These are phyloP conservation scores for Cercospora brassicicola DNA, from an alignment of 2,329 filamentous ascomycete genomes.

Conservation along the genomic window DNA sequence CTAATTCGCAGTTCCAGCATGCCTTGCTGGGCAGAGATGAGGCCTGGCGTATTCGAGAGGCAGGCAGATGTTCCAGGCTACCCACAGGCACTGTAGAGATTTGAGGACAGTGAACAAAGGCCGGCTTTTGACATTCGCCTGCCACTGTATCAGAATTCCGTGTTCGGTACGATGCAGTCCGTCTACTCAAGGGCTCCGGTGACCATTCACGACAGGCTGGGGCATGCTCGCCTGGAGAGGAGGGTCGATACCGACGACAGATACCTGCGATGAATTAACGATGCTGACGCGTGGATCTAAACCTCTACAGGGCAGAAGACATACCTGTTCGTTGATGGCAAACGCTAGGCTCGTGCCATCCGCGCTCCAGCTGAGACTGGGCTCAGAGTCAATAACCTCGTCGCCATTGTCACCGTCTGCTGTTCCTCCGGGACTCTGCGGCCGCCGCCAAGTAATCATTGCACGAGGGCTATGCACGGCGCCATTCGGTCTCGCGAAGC, in stretches of 20 bases:
- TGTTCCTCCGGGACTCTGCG: conserved; percentile 4
- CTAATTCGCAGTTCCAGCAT: conserved; percentile 15
- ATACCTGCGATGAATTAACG: conserved; percentile 1
- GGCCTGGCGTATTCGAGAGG: conserved; percentile 31
- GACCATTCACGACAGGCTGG: not conserved
- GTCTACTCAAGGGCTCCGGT: conserved; percentile 3
- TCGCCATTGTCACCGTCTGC: conserved; percentile 11
- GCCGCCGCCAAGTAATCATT: conserved; percentile 35
- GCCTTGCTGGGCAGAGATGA: conserved; percentile 34
- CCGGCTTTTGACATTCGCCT: not conserved
- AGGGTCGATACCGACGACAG: not conserved
- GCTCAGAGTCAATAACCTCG: conserved; percentile 24
- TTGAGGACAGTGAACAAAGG: not conserved
- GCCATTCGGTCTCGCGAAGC: conserved; percentile 25
- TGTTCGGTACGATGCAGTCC: not conserved
- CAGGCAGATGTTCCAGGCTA: conserved; percentile 3
- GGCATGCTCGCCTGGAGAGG: not conserved
- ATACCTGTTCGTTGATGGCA: conserved; percentile 47
- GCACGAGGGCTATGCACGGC: conserved; percentile 21
- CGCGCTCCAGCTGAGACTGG: conserved; percentile 53
- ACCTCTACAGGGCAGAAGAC: conserved; percentile 5
- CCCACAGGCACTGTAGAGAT: not conserved
- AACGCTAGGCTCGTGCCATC: conserved; percentile 57
- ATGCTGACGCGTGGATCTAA: not conserved
- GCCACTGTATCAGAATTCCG: not conserved